Base-by-base conservation (phyloP, 768 basidiomycete species). In the Rhodotorula kratochvilovae region DNA sequence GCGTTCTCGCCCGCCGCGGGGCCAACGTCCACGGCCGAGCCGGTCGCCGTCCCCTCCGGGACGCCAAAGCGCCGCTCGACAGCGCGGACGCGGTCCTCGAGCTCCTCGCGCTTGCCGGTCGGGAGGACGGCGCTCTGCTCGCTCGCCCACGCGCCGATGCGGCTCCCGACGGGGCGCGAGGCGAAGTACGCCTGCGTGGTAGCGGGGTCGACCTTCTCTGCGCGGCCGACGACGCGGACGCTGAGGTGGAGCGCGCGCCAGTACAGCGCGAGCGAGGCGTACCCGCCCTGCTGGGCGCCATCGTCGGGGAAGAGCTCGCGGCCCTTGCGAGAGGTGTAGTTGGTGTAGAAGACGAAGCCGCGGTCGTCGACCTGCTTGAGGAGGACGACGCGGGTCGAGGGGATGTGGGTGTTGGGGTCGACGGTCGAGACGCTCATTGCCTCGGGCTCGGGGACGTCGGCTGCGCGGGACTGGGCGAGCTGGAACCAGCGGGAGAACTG, bases 261-360 rank as follows among this genome's bases (percentile, higher is more conserved):
- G 82, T 94, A 96, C 77, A 97, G 91, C 17, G 88, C 87, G 29
- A 95, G 82, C 2, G 90, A 87, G 10, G 89, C 92, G 79, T 88
- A 83, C 0, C 91, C 90, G 12, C 81, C 67, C 25, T 35, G 29
- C 33, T 64, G 59, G 16, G n/a, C 48, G 5, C 4, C 7, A 2
- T 50, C 25, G 25, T 23, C 23, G 23, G 70, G 62, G 60, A 70
- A 64, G n/a, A 98, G 84, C 80, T 98, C 96, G 53, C 81, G 79
- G 6, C 91, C 92, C 82, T 98, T 99, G 74, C 94, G 87, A 19
- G 92, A 95, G 51, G 87, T 86, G 82, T 98, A 98, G 82, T 99
- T 99, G 43, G 95, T 98, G 85, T 86, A 99, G 83, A 97, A 96
- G 67, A 95, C 86, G 82, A 98, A 97, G 61, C 96, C 96, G 25